Base-by-base conservation (phyloP, 345 rosid species). In the Populus euphratica region DNA sequence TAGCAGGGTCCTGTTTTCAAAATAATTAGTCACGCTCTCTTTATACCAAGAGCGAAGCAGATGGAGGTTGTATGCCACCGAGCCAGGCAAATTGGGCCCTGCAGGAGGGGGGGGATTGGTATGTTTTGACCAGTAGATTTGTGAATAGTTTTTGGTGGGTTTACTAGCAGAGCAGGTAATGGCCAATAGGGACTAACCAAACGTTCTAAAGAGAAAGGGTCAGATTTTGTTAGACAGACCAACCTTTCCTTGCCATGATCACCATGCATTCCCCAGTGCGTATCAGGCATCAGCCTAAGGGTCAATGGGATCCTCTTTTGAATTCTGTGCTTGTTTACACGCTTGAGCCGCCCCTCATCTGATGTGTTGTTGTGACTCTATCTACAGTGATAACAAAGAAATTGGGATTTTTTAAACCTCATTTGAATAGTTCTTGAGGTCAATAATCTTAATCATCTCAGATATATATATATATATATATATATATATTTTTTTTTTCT, bases 151-250 rank as follows among this genome's bases (percentile, higher is more conserved):
- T 14, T 20, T 49, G 5, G 41, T 62, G 68, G 25, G 69, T 18
- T 21, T 2, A 76, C 76, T 56, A 73, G 80, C 56, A 63, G 66
- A 31, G 23, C 33, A 27, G 27, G 76, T 29, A 29, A 70, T 29
- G n/a, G 63, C 25, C 64, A 11, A 18, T 23, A 44, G 70, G 41
- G 11, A 35, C 43, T 31, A 71, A 83, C 83, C 86, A 83, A 83
- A 83, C 86, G 61, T 83, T 83, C 86, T 31, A 5, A n/a, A 23
- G 70, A 8, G 23, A 52, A 44, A 47, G 23, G 65, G 69, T 70
- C 76, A 67, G 52, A 27, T 25, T 52, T 63, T 41, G 86, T 83
- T 80, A 80, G 83, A 74, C 83, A 52, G 41, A 76, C 77, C 83
- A 80, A 80, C 71, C 81, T 68, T 73, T 79, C 77, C 64, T 64